Evolutionary conservation across 2,329 filamentous ascomycete genomes (phyloP), one percentile per base, ranked within the genome.

Genomic region (Colletotrichum falcatum): DNA sequence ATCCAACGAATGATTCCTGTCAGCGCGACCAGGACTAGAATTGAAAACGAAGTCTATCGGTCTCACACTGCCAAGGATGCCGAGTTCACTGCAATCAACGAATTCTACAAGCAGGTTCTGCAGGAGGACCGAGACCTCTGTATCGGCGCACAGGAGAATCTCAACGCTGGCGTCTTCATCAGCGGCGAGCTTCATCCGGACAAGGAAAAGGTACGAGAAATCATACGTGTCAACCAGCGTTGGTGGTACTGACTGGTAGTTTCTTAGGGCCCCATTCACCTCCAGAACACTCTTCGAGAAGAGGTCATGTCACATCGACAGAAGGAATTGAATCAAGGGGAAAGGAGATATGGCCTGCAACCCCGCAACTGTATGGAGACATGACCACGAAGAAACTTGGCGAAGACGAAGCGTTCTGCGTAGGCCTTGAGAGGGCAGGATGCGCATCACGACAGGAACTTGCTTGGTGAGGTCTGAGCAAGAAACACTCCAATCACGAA

Each of bases 161-260:
- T 88, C 71, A 83, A 85, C 67, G 79, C 81, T 0, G 85, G 85
- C 1, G 80, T 87, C 26, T 87, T 85, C 70, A 76, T 86, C 74
- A 86, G 84, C 72, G 86, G 86, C 65, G 83, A 86, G 73, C 77
- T 87, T 66, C 86, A 88, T 73, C 85, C 86, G 0, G 86, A 88
- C 75, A 84, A 85, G 73, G 80, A 89, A 76, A 86, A 87, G 55
- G 66, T 61, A 49, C 9, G 20, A 33, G 5, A 16, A 4, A 16
- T 9, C 1, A 2, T 4, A 2, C 6, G 16, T 14, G 2, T 33
- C 2, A 4, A 28, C 12, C 20, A 14, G 12, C 2, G 20, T 14
- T 23, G 11, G 18, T n/a, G 12, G 3, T 8, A 33, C 30, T 35
- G 16, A 56, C 5, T 86, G 5, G n/a, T 16, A 16, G 12, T 44